A percentile compares a stretch with the other conserved stretches of the same genome.
These are phyloP conservation scores for Ophiostoma himal-ulmi DNA, from an alignment of 2,329 filamentous ascomycete species.

Conservation along the genomic window DNA sequence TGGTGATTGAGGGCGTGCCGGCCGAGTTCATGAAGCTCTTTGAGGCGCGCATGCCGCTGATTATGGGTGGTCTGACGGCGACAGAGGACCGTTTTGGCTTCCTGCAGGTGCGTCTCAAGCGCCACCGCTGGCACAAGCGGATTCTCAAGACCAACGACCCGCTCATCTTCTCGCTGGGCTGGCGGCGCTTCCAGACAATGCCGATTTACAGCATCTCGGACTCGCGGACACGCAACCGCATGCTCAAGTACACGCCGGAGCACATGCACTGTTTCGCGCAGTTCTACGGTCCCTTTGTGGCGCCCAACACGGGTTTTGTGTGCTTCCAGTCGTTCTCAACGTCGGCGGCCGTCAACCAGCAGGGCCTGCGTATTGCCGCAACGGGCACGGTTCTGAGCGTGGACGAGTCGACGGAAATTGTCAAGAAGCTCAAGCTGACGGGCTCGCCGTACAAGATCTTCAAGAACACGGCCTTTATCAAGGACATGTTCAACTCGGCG, in stretches of 20 bases:
- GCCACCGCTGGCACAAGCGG: conserved; percentile 98
- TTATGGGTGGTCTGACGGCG: conserved; percentile 84
- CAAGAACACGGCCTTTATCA: conserved; percentile 98
- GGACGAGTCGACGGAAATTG: conserved; percentile 92
- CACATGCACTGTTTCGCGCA: conserved; percentile 99
- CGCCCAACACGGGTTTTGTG: conserved; percentile 92
- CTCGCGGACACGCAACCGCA: conserved; percentile 85
- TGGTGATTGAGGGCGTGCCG: conserved; percentile 82
- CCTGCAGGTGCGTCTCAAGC: conserved; percentile 92
- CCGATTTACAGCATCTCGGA: conserved; percentile 95
- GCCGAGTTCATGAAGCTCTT: conserved; percentile 85
- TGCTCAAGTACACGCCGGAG: conserved; percentile 98
- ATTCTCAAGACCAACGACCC: conserved; percentile 98
- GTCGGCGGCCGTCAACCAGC: conserved; percentile 52
- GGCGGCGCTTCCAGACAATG: conserved; percentile 88
- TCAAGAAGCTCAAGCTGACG: conserved; percentile 91
- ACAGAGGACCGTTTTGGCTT: conserved; percentile 96
- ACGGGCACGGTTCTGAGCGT: conserved; percentile 91
- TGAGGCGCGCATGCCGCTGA: conserved; percentile 72
- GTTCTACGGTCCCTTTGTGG: conserved; percentile 90
- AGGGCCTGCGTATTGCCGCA: conserved; percentile 85
- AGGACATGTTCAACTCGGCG: conserved; percentile 91
- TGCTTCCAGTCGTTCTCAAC: conserved; percentile 86
- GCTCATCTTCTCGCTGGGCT: conserved; percentile 92
- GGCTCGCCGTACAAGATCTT: conserved; percentile 83